Conservation (phyloP, 768 basidiomycete species). For the Clavaria fumosa region DNA sequence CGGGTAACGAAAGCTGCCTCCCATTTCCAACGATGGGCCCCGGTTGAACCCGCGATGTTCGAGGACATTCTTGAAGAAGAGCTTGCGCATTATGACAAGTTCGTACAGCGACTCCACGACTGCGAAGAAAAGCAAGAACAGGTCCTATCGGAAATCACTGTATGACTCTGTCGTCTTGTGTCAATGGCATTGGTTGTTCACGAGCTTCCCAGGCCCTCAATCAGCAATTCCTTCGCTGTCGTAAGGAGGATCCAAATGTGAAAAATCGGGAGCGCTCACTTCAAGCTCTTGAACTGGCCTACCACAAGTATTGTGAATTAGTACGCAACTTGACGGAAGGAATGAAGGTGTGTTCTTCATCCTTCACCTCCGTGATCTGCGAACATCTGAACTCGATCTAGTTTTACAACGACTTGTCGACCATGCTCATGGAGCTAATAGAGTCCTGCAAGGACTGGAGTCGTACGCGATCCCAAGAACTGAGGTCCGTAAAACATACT, state of each 20-base stretch:
- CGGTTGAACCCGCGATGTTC: constrained; percentile 77
- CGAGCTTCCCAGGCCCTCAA: constrained; percentile 34
- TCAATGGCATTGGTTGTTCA: background rate
- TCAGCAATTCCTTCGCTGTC: constrained; percentile 55
- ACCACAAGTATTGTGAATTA: constrained; percentile 80
- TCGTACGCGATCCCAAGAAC: constrained; percentile 51
- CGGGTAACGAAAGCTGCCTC: constrained; percentile 52
- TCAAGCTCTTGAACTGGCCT: constrained; percentile 70
- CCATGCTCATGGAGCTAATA: constrained; percentile 58
- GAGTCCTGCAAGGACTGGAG: constrained; percentile 67
- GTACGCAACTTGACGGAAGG: constrained; percentile 78
- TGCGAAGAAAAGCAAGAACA: constrained; percentile 46
- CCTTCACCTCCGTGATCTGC: background rate
- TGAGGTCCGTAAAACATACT: constrained; percentile 33
- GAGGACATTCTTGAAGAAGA: constrained; percentile 70
- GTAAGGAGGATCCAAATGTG: constrained; percentile 61
- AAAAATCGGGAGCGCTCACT: constrained; percentile 72
- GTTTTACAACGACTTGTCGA: constrained; percentile 84
- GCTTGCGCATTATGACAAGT: constrained; percentile 67
- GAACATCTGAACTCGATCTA: constrained; percentile 15
- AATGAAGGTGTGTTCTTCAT: constrained; percentile 42
- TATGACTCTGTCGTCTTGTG: constrained; percentile 16
- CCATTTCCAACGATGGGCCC: constrained; percentile 46
- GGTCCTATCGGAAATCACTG: constrained; percentile 55
- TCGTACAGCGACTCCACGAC: constrained; percentile 41